A percentile compares a stretch with the other conserved stretches of the same genome.
These are phyloP conservation scores for Helianthus tuberosus DNA, from an alignment of 129 eudicot genomes.

Conservation along the genomic window DNA sequence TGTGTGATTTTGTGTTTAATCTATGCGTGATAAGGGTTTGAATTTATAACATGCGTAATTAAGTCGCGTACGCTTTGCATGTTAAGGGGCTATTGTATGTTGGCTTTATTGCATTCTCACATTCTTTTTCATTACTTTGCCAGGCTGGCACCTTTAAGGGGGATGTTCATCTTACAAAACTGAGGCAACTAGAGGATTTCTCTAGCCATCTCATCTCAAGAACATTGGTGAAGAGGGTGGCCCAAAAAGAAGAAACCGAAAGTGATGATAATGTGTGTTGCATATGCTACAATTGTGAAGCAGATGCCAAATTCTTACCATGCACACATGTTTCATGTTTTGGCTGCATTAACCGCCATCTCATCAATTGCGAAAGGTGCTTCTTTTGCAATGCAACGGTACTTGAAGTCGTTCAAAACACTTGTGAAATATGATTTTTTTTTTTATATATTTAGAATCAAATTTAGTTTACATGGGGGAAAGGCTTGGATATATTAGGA, in stretches of 20 bases:
- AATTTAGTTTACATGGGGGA: slow-evolving; percentile 23
- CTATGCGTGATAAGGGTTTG: no score
- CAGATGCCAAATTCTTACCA: slow-evolving; percentile 75
- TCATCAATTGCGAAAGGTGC: slow-evolving; percentile 90
- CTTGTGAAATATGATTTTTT: slow-evolving; percentile 29
- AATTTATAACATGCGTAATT: no score
- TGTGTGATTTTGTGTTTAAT: no score
- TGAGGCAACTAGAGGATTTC: slow-evolving; percentile 74
- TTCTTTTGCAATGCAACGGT: slow-evolving; percentile 93
- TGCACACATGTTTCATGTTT: slow-evolving; percentile 83
- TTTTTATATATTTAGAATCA: not conserved
- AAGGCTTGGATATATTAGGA: not conserved
- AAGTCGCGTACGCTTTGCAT: no score
- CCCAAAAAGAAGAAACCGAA: slow-evolving; percentile 48
- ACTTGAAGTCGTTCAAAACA: slow-evolving; percentile 46
- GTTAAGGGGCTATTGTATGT: no score
- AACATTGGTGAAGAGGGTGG: slow-evolving; percentile 38
- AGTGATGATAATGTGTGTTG: slow-evolving; percentile 65
- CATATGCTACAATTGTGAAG: slow-evolving; percentile 70
- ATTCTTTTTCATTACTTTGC: slow-evolving; percentile 6
- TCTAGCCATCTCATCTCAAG: slow-evolving; percentile 57
- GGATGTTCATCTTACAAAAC: slow-evolving; percentile 52
- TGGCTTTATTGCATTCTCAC: not conserved
- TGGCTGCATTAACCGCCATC: slow-evolving; percentile 92
- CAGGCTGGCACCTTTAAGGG: slow-evolving; percentile 71